Evolutionary conservation across 768 basidiomycete genomes (phyloP).

Genomic region (Kwoniella mangroviensis): DNA sequence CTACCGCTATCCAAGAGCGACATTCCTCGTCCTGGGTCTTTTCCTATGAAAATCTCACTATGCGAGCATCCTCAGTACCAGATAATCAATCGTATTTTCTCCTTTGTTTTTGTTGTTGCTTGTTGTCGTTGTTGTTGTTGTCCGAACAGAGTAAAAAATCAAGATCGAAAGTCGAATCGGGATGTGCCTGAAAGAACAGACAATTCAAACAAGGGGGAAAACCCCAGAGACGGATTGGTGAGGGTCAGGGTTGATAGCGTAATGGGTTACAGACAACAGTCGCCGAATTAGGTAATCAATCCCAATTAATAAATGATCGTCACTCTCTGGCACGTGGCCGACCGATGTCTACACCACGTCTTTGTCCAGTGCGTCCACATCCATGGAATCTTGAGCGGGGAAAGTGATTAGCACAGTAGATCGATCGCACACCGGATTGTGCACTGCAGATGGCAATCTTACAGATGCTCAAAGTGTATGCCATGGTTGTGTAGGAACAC

Average conservation of each 20-base stretch:
- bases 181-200: slow-evolving; percentile 6
- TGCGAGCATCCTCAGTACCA: not conserved
- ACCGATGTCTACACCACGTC: not conserved
- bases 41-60: not conserved
- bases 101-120: not conserved
- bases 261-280: not conserved
- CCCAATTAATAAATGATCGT: not conserved
- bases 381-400: too few relatives aligned
- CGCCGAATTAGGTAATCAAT: slow-evolving; percentile 6
- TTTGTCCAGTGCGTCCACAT: not conserved
- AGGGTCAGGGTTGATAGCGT: not conserved
- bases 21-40: not conserved
- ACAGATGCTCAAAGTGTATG: too few relatives aligned
- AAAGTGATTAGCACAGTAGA: too few relatives aligned
- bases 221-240: not conserved
- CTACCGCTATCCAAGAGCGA: not conserved
- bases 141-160: slow-evolving; percentile 13
- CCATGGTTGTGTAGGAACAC: too few relatives aligned
- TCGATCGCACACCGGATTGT: too few relatives aligned
- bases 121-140: not conserved
- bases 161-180: not conserved
- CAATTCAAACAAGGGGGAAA: not conserved
- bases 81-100: not conserved
- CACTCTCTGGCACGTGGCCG: not conserved
- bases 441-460: too few relatives aligned